Evolutionary conservation across 768 basidiomycete species (phyloP).

Genomic region (Termitomyces sp.): DNA sequence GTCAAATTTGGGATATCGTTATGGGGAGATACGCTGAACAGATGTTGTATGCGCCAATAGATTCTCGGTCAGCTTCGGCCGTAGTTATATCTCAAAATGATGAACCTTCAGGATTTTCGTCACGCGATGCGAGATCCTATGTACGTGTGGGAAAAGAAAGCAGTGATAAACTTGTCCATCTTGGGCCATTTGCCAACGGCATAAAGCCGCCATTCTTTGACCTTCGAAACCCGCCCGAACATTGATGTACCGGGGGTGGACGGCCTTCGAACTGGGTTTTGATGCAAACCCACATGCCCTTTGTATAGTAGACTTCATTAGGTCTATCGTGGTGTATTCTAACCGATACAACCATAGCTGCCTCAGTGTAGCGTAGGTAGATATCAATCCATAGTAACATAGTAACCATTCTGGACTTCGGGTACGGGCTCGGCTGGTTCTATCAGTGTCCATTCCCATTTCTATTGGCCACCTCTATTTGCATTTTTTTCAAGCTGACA

Average conservation of each 20-base stretch:
- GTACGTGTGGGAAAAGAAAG: too few relatives aligned
- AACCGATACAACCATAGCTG: too few relatives aligned
- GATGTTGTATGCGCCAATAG: not conserved
- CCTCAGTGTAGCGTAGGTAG: too few relatives aligned
- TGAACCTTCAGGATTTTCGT: too few relatives aligned
- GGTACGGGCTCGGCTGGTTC: not conserved
- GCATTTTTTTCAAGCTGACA: not conserved
- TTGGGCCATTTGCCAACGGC: not conserved
- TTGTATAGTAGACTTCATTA: too few relatives aligned
- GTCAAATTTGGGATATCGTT: not conserved
- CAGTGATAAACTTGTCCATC: too few relatives aligned
- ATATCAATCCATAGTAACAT: too few relatives aligned
- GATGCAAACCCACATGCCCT: too few relatives aligned
- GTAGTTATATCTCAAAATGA: not conserved
- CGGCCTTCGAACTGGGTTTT: too few relatives aligned
- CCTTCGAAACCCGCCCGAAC: not conserved
- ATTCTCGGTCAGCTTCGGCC: not conserved
- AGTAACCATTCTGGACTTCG: too few relatives aligned
- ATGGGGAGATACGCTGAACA: not conserved
- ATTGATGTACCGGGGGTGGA: not conserved
- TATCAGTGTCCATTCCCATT: not conserved
- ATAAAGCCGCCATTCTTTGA: not conserved
- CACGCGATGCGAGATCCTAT: too few relatives aligned
- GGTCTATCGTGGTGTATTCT: too few relatives aligned
- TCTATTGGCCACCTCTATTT: not conserved